Base-by-base conservation (phyloP, 768 basidiomycete genomes). In the Pluteus cervinus region DNA sequence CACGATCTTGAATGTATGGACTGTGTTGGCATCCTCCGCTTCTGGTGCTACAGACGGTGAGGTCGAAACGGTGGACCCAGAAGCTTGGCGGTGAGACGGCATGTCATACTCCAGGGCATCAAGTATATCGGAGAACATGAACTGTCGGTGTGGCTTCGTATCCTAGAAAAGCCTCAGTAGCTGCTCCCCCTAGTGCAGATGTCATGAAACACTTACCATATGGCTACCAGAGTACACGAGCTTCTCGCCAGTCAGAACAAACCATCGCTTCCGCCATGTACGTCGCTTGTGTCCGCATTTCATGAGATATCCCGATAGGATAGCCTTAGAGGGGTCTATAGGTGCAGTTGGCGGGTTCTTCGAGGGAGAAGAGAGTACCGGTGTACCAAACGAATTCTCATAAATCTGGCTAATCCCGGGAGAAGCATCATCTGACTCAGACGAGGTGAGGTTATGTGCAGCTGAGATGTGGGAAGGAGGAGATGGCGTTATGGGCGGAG, bases 231-330 rank as follows among this genome's bases (percentile, higher is more conserved):
- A 82, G 64, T 99, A 99, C 24, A 89, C 64, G 37, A 99, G 63
- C 53, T 81, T 86, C 51, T 91, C 88, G 25, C 81, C 80, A 25
- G 82, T 90, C n/a, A 99, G 66, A 24, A 88, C 81, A 51, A 99
- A 98, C 94, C 93, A 98, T 20, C 96, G 67, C 61, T 99, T 98
- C 40, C 91, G 75, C 96, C 96, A 99, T 47, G 79, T 88, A 50
- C 86, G 83, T 53, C 94, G 76, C 48, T 93, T 90, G 29, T 83
- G 82, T 18, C 90, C 92, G 58, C 90, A 92, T 54, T 98, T 98
- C 86, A 93, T 91, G 44, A 99, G 68, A 58, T 98, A 99, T 2
- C 92, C 91, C 14, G 80, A 79, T 4, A 94, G 56, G 25, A 99
- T 81, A 25, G 81, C 67, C 63, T 92, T 93, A n/a, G 76, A 66